These are phyloP conservation scores for Cryptococcus sp. DNA, from an alignment of 1,284 basidiomycete species.

Conservation along the genomic window DNA sequence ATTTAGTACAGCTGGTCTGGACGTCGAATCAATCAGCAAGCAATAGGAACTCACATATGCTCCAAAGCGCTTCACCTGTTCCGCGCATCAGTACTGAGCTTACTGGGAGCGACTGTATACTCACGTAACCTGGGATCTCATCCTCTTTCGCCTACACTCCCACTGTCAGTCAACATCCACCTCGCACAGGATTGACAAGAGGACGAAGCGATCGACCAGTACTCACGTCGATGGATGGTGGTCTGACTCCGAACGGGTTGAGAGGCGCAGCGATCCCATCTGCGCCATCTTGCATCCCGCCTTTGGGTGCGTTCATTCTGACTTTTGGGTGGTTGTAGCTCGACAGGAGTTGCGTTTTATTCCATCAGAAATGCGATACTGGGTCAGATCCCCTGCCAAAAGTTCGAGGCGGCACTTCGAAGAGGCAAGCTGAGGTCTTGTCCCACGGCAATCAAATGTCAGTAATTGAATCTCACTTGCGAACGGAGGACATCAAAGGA, in stretches of 20 bases:
- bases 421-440: no score
- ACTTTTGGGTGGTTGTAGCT: not conserved
- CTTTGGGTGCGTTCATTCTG: slow-evolving; percentile 30
- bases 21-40: not conserved
- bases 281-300: slow-evolving; percentile 9
- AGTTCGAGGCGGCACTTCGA: no score
- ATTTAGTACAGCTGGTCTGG: not conserved
- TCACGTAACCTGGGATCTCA: slow-evolving; percentile 43
- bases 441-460: no score
- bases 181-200: not conserved
- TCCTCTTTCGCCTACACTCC: slow-evolving; percentile 34
- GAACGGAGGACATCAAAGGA: no score
- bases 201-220: no score
- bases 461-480: no score
- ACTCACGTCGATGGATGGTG: slow-evolving; percentile 37
- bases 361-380: not conserved
- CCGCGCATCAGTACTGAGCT: not conserved
- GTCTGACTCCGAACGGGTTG: slow-evolving; percentile 38
- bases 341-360: not conserved
- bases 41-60: slow-evolving; percentile 38
- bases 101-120: not conserved
- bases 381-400: no score
- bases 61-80: slow-evolving; percentile 37
- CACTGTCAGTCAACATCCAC: not conserved
- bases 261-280: slow-evolving; percentile 35